These are phyloP conservation scores for Neocucurbitaria cava DNA, from an alignment of 2,329 filamentous ascomycete genomes.

Conservation along the genomic window DNA sequence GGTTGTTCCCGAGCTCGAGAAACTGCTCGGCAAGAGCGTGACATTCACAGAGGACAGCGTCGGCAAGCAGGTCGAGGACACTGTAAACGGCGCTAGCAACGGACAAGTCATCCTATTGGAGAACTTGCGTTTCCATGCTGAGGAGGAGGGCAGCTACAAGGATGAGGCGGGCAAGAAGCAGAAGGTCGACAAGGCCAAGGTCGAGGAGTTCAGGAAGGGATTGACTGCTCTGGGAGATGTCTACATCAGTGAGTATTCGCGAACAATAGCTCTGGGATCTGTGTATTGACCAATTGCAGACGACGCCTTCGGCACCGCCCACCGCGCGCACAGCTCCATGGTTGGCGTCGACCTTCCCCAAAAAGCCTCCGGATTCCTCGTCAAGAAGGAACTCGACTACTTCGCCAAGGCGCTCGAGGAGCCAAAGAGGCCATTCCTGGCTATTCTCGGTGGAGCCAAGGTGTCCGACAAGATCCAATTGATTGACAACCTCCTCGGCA, in stretches of 20 bases:
- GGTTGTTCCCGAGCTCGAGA: slow-evolving; percentile 89
- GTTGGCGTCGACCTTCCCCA: slow-evolving; percentile 94
- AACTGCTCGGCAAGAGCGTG: slow-evolving; percentile 83
- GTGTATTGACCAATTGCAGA: slow-evolving; percentile 61
- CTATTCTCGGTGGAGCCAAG: slow-evolving; percentile 97
- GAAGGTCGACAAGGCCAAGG: slow-evolving; percentile 94
- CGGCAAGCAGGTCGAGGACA: slow-evolving; percentile 86
- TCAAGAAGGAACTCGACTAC: slow-evolving; percentile 99
- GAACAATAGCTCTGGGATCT: neutral
- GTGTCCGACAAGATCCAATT: slow-evolving; percentile 99
- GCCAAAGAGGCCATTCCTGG: slow-evolving; percentile 94
- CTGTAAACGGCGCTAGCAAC: slow-evolving; percentile 80
- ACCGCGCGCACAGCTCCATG: slow-evolving; percentile 99
- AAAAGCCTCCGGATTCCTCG: slow-evolving; percentile 96
- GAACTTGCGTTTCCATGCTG: slow-evolving; percentile 97
- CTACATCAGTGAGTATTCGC: slow-evolving; percentile 79
- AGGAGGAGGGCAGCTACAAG: slow-evolving; percentile 97
- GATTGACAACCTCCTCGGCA: slow-evolving; percentile 97
- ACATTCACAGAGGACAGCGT: slow-evolving; percentile 91
- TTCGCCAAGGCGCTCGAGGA: slow-evolving; percentile 95
- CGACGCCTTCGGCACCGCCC: slow-evolving; percentile 97
- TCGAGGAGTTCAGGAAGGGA: slow-evolving; percentile 92
- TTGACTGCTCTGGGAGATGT: slow-evolving; percentile 93
- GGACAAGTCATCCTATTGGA: slow-evolving; percentile 91
- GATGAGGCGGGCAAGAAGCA: slow-evolving; percentile 94